Conservation (phyloP, 352 stramenopile genomes). For the Pythium rhizo-oryzae region DNA sequence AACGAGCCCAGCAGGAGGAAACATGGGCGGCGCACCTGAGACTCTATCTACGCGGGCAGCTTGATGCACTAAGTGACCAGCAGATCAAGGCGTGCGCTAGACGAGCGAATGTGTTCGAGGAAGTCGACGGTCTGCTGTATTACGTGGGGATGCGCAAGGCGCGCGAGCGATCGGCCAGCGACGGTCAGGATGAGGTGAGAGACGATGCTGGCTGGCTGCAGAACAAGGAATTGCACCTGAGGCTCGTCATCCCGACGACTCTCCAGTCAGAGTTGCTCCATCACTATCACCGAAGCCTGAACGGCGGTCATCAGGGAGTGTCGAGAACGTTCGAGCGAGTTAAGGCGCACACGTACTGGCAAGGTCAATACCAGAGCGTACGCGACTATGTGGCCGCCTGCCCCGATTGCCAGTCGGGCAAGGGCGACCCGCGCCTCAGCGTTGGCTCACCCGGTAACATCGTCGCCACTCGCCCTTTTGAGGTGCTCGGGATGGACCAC, state of each 20-base stretch:
- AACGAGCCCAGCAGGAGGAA: slow-evolving; percentile 2
- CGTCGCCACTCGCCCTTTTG: slow-evolving; percentile 21
- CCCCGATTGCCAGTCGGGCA: slow-evolving; percentile 26
- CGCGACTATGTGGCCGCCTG: slow-evolving; percentile 13
- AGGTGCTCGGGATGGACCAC: slow-evolving; percentile 37
- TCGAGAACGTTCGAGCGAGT: slow-evolving; percentile 10
- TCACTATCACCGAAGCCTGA: slow-evolving; percentile 30
- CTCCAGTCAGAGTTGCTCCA: slow-evolving; percentile 20
- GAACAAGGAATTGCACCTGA: not conserved
- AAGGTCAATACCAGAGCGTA: not conserved
- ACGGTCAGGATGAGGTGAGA: too few species aligned
- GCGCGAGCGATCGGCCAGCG: not conserved
- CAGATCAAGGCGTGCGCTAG: not conserved
- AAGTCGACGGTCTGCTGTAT: slow-evolving; percentile 17
- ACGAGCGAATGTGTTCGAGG: slow-evolving; percentile 8
- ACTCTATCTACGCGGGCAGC: not conserved
- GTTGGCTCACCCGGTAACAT: slow-evolving; percentile 18
- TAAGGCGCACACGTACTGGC: slow-evolving; percentile 13
- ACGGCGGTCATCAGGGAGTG: slow-evolving; percentile 30
- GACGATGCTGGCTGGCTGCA: too few species aligned
- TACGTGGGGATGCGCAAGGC: slow-evolving; percentile 1
- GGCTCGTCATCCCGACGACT: slow-evolving; percentile 20
- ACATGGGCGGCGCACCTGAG: not conserved
- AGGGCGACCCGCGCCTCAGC: slow-evolving; percentile 3
- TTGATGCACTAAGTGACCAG: not conserved